Evolutionary conservation across 1,139 yeast genomes (phyloP).

Genomic region (Saccharomycopsis phalli): DNA sequence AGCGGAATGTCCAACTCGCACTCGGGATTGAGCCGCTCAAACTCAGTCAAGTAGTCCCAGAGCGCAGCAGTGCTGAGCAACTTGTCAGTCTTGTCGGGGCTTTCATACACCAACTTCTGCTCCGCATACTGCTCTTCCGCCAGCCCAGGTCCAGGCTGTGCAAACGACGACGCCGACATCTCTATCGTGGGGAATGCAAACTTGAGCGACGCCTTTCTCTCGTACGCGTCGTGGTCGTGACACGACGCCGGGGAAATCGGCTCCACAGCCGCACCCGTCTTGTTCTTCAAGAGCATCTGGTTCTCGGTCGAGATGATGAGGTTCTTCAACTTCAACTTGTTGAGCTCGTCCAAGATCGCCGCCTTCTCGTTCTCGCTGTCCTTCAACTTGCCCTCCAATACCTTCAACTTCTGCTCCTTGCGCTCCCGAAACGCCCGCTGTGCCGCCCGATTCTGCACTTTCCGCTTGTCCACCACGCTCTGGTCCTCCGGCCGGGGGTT

Average conservation of each 20-base stretch:
- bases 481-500: not conserved
- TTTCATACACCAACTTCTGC: constrained; percentile 12
- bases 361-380: constrained; percentile 54
- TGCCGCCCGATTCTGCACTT: constrained; percentile 83
- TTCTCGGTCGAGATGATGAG: constrained; percentile 51
- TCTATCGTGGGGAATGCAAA: constrained; percentile 10
- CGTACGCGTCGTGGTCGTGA: not conserved
- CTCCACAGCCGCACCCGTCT: not conserved
- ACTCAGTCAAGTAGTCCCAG: constrained; percentile 63
- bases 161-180: not conserved
- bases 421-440: constrained; percentile 86
- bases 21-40: constrained; percentile 41
- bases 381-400: constrained; percentile 50
- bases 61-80: constrained; percentile 67
- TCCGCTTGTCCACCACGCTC: constrained; percentile 36
- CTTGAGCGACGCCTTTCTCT: not conserved
- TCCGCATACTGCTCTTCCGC: constrained; percentile 4
- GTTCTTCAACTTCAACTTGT: constrained; percentile 44
- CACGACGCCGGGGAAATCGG: not conserved
- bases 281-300: constrained; percentile 36
- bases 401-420: constrained; percentile 65
- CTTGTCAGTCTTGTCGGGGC: constrained; percentile 27
- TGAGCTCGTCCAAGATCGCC: constrained; percentile 44
- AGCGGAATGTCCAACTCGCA: constrained; percentile 45
- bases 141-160: not conserved